phyloP scores from a whole-genome alignment of 768 basidiomycete species.

The Suillus lakei region DNA sequence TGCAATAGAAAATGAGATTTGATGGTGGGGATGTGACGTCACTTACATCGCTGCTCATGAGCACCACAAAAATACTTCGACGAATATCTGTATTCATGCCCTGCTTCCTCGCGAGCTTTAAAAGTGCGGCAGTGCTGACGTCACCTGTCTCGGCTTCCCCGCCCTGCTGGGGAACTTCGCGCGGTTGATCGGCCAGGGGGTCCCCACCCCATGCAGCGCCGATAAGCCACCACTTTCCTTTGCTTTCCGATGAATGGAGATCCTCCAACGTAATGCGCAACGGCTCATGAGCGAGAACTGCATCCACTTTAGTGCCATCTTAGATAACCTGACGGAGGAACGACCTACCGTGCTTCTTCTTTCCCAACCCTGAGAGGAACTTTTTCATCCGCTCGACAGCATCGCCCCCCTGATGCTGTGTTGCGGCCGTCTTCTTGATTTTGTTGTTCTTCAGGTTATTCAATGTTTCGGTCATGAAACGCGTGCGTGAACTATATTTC shows the following conservation, averaged over 20 bases:
- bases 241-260: constrained; percentile 79
- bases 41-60: constrained; percentile 95
- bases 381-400: constrained; percentile 89
- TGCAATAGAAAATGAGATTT: constrained; percentile 33
- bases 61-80: constrained; percentile 86
- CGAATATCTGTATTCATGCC: constrained; percentile 99
- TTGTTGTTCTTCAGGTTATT: constrained; percentile 94
- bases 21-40: neutral
- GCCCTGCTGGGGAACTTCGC: constrained; percentile 24
- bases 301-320: constrained; percentile 3
- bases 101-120: constrained; percentile 88
- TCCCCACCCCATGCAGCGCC: constrained; percentile 96
- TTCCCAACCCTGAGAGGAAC: constrained; percentile 74
- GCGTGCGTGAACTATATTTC: constrained; percentile 75
- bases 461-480: constrained; percentile 95
- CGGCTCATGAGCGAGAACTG: constrained; percentile 84
- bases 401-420: constrained; percentile 73
- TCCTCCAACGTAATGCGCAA: constrained; percentile 87
- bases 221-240: constrained; percentile 99
- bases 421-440: constrained; percentile 60
- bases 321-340: neutral
- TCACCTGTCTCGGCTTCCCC: constrained; percentile 35
- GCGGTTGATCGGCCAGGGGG: constrained; percentile 78
- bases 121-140: constrained; percentile 46
- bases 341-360: constrained; percentile 69